phyloP scores from a whole-genome alignment of 371 early-diverging fungal genomes.

The Lichtheimia ramosa region DNA sequence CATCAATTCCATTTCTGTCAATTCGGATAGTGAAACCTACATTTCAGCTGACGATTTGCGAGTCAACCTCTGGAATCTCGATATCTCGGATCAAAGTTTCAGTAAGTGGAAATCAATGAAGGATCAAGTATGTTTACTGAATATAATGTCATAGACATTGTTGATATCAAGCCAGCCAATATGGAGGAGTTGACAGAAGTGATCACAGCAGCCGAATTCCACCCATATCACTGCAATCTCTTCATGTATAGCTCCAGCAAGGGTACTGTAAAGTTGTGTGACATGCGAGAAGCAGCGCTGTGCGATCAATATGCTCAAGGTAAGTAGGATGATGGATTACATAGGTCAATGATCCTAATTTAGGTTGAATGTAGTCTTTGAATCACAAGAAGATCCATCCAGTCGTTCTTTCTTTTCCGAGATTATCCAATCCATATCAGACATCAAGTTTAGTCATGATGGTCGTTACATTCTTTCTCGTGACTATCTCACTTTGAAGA shows the following conservation, averaged over 20 bases:
- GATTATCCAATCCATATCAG: conserved; percentile 94
- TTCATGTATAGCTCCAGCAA: conserved; percentile 94
- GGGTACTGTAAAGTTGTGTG: conserved; percentile 87
- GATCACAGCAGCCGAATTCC: conserved; percentile 94
- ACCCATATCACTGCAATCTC: conserved; percentile 81
- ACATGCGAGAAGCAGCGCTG: conserved; percentile 86
- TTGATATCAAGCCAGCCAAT: conserved; percentile 95
- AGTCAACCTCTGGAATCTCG: conserved; percentile 92
- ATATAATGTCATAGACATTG: conserved; percentile 59
- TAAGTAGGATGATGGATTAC: conserved; percentile 7
- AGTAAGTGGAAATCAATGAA: conserved; percentile 22
- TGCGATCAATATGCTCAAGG: conserved; percentile 83
- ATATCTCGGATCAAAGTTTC: conserved; percentile 87
- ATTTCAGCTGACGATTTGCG: conserved; percentile 94
- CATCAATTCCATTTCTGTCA: conserved; percentile 93
- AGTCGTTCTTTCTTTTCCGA: conserved; percentile 95
- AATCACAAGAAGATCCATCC: conserved; percentile 89
- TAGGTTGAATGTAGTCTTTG: conserved; percentile 64
- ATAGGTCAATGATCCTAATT: neutral
- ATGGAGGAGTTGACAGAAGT: conserved; percentile 96
- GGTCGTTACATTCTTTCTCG: conserved; percentile 96
- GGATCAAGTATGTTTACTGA: too few relatives aligned
- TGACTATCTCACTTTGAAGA: conserved; percentile 91
- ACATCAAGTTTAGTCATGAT: conserved; percentile 90
- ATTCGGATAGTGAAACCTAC: conserved; percentile 88